Evolutionary conservation across 2,329 filamentous ascomycete genomes (phyloP), one percentile per base, ranked within the genome.

Genomic region (Juglanconis sp.): DNA sequence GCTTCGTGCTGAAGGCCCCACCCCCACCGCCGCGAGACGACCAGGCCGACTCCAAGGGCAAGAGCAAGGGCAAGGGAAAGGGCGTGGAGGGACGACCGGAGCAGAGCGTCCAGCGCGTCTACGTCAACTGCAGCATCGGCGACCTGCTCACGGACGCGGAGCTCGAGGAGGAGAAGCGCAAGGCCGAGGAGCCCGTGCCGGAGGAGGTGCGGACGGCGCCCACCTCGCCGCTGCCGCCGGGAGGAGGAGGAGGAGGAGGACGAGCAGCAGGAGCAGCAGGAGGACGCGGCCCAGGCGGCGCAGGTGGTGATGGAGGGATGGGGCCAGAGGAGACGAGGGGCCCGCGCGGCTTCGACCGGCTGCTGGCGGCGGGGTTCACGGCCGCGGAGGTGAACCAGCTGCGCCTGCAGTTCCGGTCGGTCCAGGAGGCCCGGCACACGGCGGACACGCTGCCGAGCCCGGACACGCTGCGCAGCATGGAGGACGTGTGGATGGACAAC

Each of bases 101-200:
- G 81, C 35, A 77, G 79, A 73, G 73, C 8, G 69, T 72, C 13
- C 78, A 79, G 42, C 83, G 89, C 49, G 84, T 96, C 68, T 97
- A 96, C 73, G 88, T 98, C 63, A 96, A 96, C 78, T 98, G 94
- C 81, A 94, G 91, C 65, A 90, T 98, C 61, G 92, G 92, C 57
- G 87, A 91, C 72, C 79, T 84, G 32, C 82, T 98, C 11, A 84
- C 88, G 0, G 71, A 83, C 11, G 70, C 79, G 0, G 92, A 96
- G 60, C 83, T 98, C 30, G 81, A 81, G 1, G 81, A 80, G 13
- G 93, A 96, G 77, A 82, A 83, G 36, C 72, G 75, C 66, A 75
- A 75, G 10, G 73, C 80, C 15, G 69, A 66, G 13, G 69, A 71
- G 8, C 75, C 72, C 1, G 73, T 70, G 10, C 66, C 68, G 13